These are phyloP conservation scores for Melaleuca quinquenervia DNA, from an alignment of 345 rosid genomes.

Conservation along the genomic window DNA sequence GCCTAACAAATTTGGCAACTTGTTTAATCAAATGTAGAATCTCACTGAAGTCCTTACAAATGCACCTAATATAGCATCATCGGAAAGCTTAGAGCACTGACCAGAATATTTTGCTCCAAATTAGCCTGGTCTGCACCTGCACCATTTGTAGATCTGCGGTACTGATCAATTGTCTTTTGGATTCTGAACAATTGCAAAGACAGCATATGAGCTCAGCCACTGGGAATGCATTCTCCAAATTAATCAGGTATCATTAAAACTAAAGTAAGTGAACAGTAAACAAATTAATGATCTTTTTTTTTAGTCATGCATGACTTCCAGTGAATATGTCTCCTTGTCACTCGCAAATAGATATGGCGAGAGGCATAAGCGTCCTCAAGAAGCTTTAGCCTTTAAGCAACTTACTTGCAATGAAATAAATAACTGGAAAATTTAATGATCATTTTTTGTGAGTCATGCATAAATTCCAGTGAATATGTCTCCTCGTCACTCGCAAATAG, in stretches of 20 bases:
- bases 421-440: too few relatives aligned
- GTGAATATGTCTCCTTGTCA: too few relatives aligned
- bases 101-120: constrained; percentile 6
- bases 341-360: too few relatives aligned
- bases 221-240: not conserved
- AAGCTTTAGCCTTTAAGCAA: too few relatives aligned
- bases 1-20: not conserved
- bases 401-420: too few relatives aligned
- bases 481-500: not conserved
- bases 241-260: not conserved
- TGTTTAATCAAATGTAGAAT: not conserved
- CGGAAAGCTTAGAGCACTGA: not conserved
- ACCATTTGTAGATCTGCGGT: constrained; percentile 13
- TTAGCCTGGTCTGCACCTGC: constrained; percentile 4
- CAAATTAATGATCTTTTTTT: not conserved
- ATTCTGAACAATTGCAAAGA: constrained; percentile 16
- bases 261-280: not conserved
- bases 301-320: too few relatives aligned
- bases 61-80: not conserved
- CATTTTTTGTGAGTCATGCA: not conserved
- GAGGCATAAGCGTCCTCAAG: too few relatives aligned
- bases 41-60: not conserved
- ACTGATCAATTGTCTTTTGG: constrained; percentile 32
- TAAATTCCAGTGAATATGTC: not conserved
- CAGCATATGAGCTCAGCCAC: not conserved